Conservation (phyloP, 1,139 yeast species). For the Saccharomyces pastorianus region DNA sequence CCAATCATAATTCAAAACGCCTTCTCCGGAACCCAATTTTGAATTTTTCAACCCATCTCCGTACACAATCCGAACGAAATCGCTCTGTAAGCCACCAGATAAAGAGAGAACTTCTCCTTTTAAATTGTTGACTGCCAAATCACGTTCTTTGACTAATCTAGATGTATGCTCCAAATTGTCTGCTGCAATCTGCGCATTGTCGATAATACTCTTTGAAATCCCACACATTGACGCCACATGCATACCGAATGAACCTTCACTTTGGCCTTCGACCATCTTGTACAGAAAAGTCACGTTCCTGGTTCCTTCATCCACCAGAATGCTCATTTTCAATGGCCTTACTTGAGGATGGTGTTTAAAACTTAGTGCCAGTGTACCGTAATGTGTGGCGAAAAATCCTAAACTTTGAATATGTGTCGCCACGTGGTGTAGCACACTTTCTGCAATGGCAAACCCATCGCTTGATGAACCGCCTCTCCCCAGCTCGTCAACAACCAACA, state of each 20-base stretch:
- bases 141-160: conserved; percentile 44
- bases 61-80: conserved; percentile 47
- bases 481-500: conserved; percentile 83
- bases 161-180: conserved; percentile 77
- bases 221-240: conserved; percentile 99
- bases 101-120: conserved; percentile 25
- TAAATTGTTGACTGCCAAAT: conserved; percentile 20
- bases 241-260: conserved; percentile 97
- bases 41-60: conserved; percentile 34
- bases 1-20: conserved; percentile 43
- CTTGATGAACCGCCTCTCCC: conserved; percentile 97
- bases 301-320: conserved; percentile 68
- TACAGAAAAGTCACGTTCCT: conserved; percentile 84
- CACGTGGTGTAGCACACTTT: conserved; percentile 82
- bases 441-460: conserved; percentile 97
- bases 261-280: conserved; percentile 76
- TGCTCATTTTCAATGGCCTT: conserved; percentile 80
- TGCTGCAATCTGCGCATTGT: conserved; percentile 79
- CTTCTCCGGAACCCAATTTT: conserved; percentile 33
- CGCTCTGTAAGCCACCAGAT: conserved; percentile 76
- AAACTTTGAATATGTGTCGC: conserved; percentile 84
- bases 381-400: conserved; percentile 96
- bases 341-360: conserved; percentile 75
- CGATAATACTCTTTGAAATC: conserved; percentile 62
- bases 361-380: conserved; percentile 75